Conservation (phyloP, 495 filamentous ascomycete species). For the Aspergillus asperescens region DNA sequence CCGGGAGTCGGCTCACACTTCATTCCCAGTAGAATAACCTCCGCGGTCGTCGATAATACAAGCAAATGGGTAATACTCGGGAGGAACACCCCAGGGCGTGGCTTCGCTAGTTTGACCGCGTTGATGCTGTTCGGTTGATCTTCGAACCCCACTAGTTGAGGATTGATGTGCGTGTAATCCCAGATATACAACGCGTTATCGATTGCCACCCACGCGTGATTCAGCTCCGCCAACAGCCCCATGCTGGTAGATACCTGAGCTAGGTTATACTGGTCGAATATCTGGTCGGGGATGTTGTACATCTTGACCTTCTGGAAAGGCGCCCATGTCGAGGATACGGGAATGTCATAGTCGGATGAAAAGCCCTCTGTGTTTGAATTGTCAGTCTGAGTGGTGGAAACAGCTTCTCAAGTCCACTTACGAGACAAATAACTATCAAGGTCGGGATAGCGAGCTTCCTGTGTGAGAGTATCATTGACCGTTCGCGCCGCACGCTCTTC, state of each 20-base stretch:
- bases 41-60: constrained; percentile 77
- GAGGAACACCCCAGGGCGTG: constrained; percentile 77
- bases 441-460: constrained; percentile 79
- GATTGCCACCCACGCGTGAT: constrained; percentile 92
- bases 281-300: constrained; percentile 79
- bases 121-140: constrained; percentile 81
- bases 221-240: constrained; percentile 87
- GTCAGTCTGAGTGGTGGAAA: constrained; percentile 1
- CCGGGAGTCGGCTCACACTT: constrained; percentile 52
- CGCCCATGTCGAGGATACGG: constrained; percentile 62
- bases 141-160: constrained; percentile 88
- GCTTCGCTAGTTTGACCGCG: constrained; percentile 73
- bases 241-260: constrained; percentile 79
- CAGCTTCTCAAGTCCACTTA: constrained; percentile 44
- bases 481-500: constrained; percentile 74
- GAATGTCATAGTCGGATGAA: constrained; percentile 86
- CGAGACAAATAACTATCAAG: constrained; percentile 85
- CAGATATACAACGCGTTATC: constrained; percentile 95
- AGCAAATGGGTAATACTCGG: constrained; percentile 76
- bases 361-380: constrained; percentile 56
- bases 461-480: constrained; percentile 70
- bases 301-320: constrained; percentile 80
- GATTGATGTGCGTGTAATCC: constrained; percentile 88
- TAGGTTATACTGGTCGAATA: constrained; percentile 84
- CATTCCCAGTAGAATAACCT: constrained; percentile 79